Evolutionary conservation across 192 early-diverging fungal genomes (phyloP), one percentile per base, ranked within the genome.

Genomic region (Geosiphon pyriformis): DNA sequence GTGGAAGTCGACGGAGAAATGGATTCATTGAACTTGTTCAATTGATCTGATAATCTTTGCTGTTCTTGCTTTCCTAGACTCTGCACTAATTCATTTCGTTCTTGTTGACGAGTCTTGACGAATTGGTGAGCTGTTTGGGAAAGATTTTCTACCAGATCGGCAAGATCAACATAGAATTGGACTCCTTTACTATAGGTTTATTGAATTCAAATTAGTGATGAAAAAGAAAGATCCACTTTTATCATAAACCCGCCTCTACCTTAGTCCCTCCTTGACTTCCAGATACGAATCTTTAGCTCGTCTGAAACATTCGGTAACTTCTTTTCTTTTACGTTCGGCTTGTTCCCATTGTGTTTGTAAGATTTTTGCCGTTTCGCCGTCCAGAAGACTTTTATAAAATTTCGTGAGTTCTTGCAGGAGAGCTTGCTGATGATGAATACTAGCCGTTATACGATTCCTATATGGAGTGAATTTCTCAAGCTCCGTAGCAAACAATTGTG

Each of bases 381-480:
- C 88, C 80, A 90, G 87, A 46, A 88, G 72, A 26, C 72, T 77
- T 53, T 90, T 85, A 69, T 90, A 95, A 67, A 90, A 88, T 20
- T 80, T 74, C 0, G 89, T 84, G 7, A 98, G 67, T 37, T 89
- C 88, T 68, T 85, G 82, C 65, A 96, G 77, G 27, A 94, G 70
- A 50, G 82, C 80, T 10, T 78, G 77, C 32, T 98, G 94, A 62
- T 85, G 79, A 50, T 90, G 81, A 37, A 92, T 74, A 35, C 89
- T 89, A 2, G 85, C 72, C 10, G 81, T 78, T 26, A 98, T 76
- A n/a, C 89, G 79, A 53, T 88, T 82, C 51, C 88, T 83, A 64
- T 91, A 80, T 20, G 85, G 87, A 29, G 90, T 82, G 71, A 89
- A 98, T 74, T 98, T 98, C 69, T 88, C 88, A 46, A 98, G 78